Evolutionary conservation across 305 asterid species (phyloP), one percentile per base, ranked within the genome.

Genomic region (Striga hermonthica): DNA sequence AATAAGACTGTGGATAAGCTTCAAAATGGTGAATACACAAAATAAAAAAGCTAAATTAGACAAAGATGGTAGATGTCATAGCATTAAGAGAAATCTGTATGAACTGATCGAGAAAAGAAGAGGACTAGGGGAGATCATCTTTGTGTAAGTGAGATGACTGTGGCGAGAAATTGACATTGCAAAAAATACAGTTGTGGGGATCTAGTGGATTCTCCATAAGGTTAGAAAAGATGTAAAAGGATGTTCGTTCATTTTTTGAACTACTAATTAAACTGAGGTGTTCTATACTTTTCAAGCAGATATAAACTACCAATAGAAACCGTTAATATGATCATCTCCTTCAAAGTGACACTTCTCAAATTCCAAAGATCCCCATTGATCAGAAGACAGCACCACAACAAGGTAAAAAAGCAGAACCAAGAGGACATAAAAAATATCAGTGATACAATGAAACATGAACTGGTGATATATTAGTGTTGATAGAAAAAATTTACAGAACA

Each of bases 341-440:
- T 73, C 12, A 8, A 57, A 8, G 9, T 12, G 15, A 50, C 64
- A 68, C 15, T 50, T 47, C 48, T 10, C 52, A 28, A 45, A 13
- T 22, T 41, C n/a, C 4, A 72, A 44, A 37, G 41, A 54, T 16
- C 37, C 10, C 54, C 37, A 52, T 36, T 53, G 43, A 39, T 60
- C 0, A 35, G 16, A 47, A 64, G 60, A 41, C 68, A 40, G 39
- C 31, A 54, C 74, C 59, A 57, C n/a, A 63, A 14, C 53, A 55
- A 60, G 37, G 49, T 14, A n/a, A 7, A 43, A 4, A 56, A 67
- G 47, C 69, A 62, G 4, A 14, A 22, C 61, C 58, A 75, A 41
- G 13, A 53, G 52, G 66, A 64, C n/a, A 58, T 48, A n/a, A n/a
- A n/a, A n/a, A n/a, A n/a, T n/a, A 58, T 28, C 68, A 47, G 31